Conservation (phyloP, 225 moss, liverwort and hornwort species). For the Neckera pumila region DNA sequence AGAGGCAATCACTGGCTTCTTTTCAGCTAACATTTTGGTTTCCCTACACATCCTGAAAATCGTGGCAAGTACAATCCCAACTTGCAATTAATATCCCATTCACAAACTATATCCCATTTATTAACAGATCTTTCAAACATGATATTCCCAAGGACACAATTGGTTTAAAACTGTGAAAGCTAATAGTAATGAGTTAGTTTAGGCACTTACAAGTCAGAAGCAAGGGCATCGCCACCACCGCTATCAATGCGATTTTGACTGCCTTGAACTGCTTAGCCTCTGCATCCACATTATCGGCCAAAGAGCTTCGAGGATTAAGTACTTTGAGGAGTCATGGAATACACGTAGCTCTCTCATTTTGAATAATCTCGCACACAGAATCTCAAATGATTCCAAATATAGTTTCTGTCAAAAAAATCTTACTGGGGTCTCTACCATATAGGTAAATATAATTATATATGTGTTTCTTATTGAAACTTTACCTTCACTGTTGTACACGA, state of each 20-base stretch:
- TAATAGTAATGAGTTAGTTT: not conserved
- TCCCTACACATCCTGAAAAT: conserved; percentile 90
- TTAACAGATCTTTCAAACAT: not conserved
- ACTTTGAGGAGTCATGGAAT: not conserved
- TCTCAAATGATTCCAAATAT: not conserved
- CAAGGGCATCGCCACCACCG: conserved; percentile 49
- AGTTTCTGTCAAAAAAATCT: not conserved
- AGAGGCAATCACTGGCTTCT: conserved; percentile 92
- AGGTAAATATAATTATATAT: not conserved
- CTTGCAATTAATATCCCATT: not conserved
- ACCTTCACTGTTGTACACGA: not conserved
- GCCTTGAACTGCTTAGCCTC: conserved; percentile 51
- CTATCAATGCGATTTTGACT: conserved; percentile 47
- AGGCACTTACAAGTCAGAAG: conserved; percentile 43
- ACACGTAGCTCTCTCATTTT: not conserved
- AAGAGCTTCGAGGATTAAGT: not conserved
- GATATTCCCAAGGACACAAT: not conserved
- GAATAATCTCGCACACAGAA: not conserved
- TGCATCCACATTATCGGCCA: conserved; percentile 6
- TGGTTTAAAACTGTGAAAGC: not conserved
- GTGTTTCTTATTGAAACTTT: not conserved
- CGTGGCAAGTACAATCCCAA: not conserved
- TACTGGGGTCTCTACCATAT: not conserved
- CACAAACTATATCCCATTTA: not conserved
- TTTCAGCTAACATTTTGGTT: conserved; percentile 76